These are phyloP conservation scores for Kluyveromyces nonfermentans DNA, from an alignment of 805 yeast genomes.

Conservation along the genomic window DNA sequence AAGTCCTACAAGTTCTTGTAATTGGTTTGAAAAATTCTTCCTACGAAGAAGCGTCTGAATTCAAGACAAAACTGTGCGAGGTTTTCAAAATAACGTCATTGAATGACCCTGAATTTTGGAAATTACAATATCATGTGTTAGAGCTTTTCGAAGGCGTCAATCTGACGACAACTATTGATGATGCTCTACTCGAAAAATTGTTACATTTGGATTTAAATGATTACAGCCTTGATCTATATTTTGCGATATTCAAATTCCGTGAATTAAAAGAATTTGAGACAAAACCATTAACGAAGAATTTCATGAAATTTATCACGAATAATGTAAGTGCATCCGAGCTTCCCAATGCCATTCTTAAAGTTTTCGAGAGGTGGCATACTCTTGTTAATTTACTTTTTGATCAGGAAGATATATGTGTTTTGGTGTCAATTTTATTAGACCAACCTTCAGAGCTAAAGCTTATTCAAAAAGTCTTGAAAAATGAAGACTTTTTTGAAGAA, in stretches of 20 bases:
- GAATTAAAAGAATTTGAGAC: slow-evolving; percentile 34
- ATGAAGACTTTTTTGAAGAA: slow-evolving; percentile 43
- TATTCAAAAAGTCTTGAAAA: slow-evolving; percentile 22
- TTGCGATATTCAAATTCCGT: slow-evolving; percentile 39
- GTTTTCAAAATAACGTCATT: slow-evolving; percentile 18
- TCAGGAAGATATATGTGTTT: slow-evolving; percentile 18
- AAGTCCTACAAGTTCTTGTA: slow-evolving; percentile 26
- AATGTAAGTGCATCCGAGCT: slow-evolving; percentile 2
- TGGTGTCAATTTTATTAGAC: slow-evolving; percentile 27
- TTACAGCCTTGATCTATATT: slow-evolving; percentile 20
- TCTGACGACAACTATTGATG: slow-evolving; percentile 17
- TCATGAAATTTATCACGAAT: slow-evolving; percentile 16
- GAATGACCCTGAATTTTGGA: slow-evolving; percentile 32
- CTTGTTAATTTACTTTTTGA: slow-evolving; percentile 32
- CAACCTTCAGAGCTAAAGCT: slow-evolving; percentile 9
- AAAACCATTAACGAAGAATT: slow-evolving; percentile 10
- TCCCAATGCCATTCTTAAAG: slow-evolving; percentile 11
- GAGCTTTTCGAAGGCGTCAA: slow-evolving; percentile 37
- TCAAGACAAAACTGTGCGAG: slow-evolving; percentile 15
- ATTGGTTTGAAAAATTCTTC: slow-evolving; percentile 34
- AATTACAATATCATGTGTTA: slow-evolving; percentile 37
- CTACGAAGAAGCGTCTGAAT: slow-evolving; percentile 20
- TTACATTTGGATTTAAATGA: slow-evolving; percentile 4
- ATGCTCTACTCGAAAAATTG: slow-evolving; percentile 2
- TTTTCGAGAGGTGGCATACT: slow-evolving; percentile 49